These are phyloP conservation scores for Marvania coccoides DNA, from an alignment of 139 green algal genomes.

Conservation along the genomic window DNA sequence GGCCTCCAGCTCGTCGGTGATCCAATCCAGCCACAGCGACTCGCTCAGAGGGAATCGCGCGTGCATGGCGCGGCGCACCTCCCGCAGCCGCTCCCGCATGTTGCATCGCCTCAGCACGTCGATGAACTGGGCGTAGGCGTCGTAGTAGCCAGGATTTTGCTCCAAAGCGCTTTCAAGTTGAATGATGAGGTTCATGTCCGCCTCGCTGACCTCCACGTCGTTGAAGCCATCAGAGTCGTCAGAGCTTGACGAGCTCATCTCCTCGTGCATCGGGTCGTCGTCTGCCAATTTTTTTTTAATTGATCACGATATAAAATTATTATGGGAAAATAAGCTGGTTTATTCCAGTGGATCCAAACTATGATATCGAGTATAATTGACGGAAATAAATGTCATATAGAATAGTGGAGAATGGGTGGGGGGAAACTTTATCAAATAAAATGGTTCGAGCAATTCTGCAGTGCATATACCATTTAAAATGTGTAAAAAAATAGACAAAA, in stretches of 20 bases:
- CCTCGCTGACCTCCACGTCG: slow-evolving; percentile 30
- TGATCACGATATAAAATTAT: neutral
- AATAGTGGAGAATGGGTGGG: no score
- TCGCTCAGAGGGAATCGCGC: slow-evolving; percentile 65
- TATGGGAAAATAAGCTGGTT: neutral
- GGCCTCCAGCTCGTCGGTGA: slow-evolving; percentile 60
- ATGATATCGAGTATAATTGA: no score
- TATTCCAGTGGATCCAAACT: no score
- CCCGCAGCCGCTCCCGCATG: slow-evolving; percentile 39
- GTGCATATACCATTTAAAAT: no score
- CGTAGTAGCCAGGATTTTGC: slow-evolving; percentile 52
- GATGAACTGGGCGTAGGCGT: slow-evolving; percentile 50
- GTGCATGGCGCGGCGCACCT: slow-evolving; percentile 54
- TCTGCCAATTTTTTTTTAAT: neutral
- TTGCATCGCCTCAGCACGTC: slow-evolving; percentile 45
- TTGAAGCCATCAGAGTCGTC: slow-evolving; percentile 30
- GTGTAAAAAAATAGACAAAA: no score
- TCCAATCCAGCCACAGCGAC: slow-evolving; percentile 71
- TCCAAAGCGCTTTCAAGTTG: slow-evolving; percentile 50
- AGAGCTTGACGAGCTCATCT: slow-evolving; percentile 4
- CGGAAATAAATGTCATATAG: no score
- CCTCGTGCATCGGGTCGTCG: neutral
- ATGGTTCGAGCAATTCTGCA: no score
- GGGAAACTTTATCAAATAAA: no score
- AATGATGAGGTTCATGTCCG: slow-evolving; percentile 47